These are phyloP conservation scores for Trichoderma asperellum DNA, from an alignment of 2,329 filamentous ascomycete species.

Conservation along the genomic window DNA sequence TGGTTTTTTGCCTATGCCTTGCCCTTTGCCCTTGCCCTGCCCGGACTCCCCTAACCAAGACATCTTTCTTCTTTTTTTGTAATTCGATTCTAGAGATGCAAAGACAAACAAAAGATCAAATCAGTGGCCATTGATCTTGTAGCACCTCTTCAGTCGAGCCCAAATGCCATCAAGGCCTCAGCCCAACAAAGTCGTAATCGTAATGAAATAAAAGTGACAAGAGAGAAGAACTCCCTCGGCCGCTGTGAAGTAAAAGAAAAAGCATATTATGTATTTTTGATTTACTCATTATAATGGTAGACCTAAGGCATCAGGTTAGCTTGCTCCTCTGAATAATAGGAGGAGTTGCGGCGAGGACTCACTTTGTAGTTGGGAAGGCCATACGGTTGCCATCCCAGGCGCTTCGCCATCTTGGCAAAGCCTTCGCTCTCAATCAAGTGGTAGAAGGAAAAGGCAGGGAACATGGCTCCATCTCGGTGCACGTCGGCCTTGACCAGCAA, in stretches of 20 bases:
- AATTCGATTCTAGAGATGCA: constrained; percentile 18
- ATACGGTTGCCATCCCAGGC: constrained; percentile 81
- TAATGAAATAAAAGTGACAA: constrained; percentile 20
- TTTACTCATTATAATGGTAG: constrained; percentile 86
- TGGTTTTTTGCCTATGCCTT: not conserved
- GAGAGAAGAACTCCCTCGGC: not conserved
- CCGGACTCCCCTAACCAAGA: constrained; percentile 21
- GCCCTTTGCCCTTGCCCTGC: constrained; percentile 15
- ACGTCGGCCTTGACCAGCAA: constrained; percentile 95
- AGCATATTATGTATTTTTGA: constrained; percentile 1
- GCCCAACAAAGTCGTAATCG: constrained; percentile 26
- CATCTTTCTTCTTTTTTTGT: constrained; percentile 1
- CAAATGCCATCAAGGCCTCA: constrained; percentile 10
- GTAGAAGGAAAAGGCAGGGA: constrained; percentile 94
- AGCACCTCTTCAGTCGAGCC: not conserved
- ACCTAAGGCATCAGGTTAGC: constrained; percentile 61
- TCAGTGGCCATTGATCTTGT: constrained; percentile 4
- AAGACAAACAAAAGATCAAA: constrained; percentile 9
- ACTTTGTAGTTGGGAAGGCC: constrained; percentile 98
- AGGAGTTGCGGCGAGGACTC: constrained; percentile 39
- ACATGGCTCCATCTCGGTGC: constrained; percentile 97
- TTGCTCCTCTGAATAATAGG: not conserved
- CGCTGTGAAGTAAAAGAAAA: constrained; percentile 7
- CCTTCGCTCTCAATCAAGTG: constrained; percentile 97
- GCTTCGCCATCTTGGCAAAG: constrained; percentile 94